These are phyloP conservation scores for Capillidium rhysosporum DNA, from an alignment of 371 early-diverging fungal genomes.

Conservation along the genomic window DNA sequence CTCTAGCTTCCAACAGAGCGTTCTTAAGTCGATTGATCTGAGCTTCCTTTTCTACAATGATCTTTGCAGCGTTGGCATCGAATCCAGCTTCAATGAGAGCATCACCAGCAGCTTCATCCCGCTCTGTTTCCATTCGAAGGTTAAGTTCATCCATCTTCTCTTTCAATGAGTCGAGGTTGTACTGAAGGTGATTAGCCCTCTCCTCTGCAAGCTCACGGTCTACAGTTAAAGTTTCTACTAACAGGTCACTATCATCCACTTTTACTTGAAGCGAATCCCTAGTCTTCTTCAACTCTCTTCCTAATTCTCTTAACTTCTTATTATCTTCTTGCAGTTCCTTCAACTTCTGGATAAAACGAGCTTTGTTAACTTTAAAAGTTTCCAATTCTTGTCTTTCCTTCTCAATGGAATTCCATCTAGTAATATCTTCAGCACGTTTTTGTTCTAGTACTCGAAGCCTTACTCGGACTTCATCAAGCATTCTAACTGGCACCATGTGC, in stretches of 20 bases:
- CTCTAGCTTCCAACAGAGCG: conserved; percentile 61
- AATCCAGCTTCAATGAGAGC: conserved; percentile 43
- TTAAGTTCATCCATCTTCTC: conserved; percentile 63
- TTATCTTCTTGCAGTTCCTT: conserved; percentile 49
- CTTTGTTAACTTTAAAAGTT: conserved; percentile 35
- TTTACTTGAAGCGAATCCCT: conserved; percentile 41
- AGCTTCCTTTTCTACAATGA: conserved; percentile 40
- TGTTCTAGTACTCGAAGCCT: conserved; percentile 57
- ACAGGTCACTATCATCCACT: conserved; percentile 47
- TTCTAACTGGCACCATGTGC: conserved; percentile 21
- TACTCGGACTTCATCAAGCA: conserved; percentile 63
- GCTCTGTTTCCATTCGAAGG: conserved; percentile 46
- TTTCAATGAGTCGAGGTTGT: conserved; percentile 44
- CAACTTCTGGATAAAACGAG: conserved; percentile 50
- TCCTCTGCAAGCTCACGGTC: conserved; percentile 90
- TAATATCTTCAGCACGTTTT: conserved; percentile 66
- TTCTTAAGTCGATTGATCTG: conserved; percentile 79
- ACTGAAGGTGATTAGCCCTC: conserved; percentile 48
- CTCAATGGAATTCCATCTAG: conserved; percentile 46
- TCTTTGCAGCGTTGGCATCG: conserved; percentile 66
- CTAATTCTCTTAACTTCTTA: conserved; percentile 29
- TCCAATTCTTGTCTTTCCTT: conserved; percentile 50
- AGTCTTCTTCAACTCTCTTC: conserved; percentile 29
- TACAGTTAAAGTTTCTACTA: conserved; percentile 63
- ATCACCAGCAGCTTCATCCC: conserved; percentile 56